A percentile compares a stretch with the other conserved stretches of the same genome.
These are phyloP conservation scores for Vachellia pachyceras DNA, from an alignment of 306 rosid genomes.

Conservation along the genomic window DNA sequence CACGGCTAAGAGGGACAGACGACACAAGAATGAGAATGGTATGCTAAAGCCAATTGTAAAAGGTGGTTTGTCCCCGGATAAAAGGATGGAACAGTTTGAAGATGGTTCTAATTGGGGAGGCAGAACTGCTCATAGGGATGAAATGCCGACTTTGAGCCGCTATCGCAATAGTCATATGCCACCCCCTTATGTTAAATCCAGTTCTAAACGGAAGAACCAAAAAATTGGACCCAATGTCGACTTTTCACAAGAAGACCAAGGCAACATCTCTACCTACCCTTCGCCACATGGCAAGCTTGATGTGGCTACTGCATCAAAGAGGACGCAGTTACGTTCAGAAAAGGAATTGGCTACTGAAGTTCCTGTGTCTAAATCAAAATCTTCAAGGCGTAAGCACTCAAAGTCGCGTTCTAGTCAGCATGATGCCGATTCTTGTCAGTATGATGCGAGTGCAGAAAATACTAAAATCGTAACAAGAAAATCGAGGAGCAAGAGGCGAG, in stretches of 20 bases:
- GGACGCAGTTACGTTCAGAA: constrained; percentile 46
- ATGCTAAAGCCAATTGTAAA: constrained; percentile 47
- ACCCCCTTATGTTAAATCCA: constrained; percentile 85
- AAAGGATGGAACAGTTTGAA: constrained; percentile 48
- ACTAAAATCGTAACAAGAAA: constrained; percentile 44
- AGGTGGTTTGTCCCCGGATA: constrained; percentile 50
- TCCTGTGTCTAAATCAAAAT: constrained; percentile 66
- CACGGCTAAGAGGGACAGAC: constrained; percentile 50
- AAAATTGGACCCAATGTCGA: constrained; percentile 42
- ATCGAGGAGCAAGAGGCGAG: constrained; percentile 75
- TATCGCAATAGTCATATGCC: constrained; percentile 59
- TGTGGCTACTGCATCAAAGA: constrained; percentile 39
- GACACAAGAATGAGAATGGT: constrained; percentile 47
- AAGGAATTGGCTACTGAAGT: constrained; percentile 50
- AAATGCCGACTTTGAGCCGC: constrained; percentile 54
- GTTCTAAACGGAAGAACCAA: constrained; percentile 53
- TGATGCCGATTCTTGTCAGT: constrained; percentile 41
- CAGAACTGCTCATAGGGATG: constrained; percentile 51
- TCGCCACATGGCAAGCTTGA: constrained; percentile 51
- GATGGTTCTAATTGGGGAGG: constrained; percentile 50
- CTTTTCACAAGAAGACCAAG: constrained; percentile 46
- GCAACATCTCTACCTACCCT: constrained; percentile 41
- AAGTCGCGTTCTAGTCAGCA: constrained; percentile 56
- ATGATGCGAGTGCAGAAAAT: constrained; percentile 58
- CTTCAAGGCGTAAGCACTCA: constrained; percentile 67